Percentiles rank a stretch among this genome's conserved stretches.
Conservation (phyloP, 2,329 filamentous ascomycete genomes). For the Ophiocordyceps camponoti-rufipedis region DNA sequence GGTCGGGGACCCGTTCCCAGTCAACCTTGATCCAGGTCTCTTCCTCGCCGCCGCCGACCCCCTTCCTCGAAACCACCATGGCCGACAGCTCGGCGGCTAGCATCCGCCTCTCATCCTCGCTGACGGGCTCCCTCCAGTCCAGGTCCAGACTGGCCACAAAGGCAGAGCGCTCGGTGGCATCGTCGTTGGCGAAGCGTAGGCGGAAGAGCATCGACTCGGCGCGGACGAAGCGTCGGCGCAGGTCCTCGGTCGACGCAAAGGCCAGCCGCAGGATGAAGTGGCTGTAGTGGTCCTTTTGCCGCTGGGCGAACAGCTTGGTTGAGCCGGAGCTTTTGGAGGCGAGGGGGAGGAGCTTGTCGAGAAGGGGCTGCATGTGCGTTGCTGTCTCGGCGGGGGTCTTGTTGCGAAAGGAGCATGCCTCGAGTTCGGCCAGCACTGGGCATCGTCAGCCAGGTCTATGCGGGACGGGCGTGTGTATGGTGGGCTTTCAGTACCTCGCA, state of each 20-base stretch:
- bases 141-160: conserved; percentile 67
- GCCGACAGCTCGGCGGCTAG: conserved; percentile 43
- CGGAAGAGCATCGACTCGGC: conserved; percentile 83
- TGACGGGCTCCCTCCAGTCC: conserved; percentile 79
- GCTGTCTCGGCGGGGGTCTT: conserved; percentile 66
- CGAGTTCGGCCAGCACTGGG: conserved; percentile 66
- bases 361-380: conserved; percentile 64
- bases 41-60: conserved; percentile 35
- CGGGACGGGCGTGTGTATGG: background rate
- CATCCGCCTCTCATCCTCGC: conserved; percentile 56
- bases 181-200: conserved; percentile 62
- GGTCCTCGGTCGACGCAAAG: conserved; percentile 79
- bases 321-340: conserved; percentile 51
- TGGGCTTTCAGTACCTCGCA: conserved; percentile 43
- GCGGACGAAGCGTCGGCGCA: conserved; percentile 68
- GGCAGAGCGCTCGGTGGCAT: conserved; percentile 47
- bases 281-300: conserved; percentile 91
- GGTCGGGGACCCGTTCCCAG: conserved; percentile 80
- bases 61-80: conserved; percentile 18
- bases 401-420: conserved; percentile 92
- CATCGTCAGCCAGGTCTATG: background rate
- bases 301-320: conserved; percentile 45
- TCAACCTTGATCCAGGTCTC: conserved; percentile 93
- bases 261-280: conserved; percentile 93
- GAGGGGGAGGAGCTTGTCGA: conserved; percentile 75